Evolutionary conservation across 2,329 filamentous ascomycete species (phyloP), one percentile per base, ranked within the genome.

Genomic region (Aspergillus sp.): DNA sequence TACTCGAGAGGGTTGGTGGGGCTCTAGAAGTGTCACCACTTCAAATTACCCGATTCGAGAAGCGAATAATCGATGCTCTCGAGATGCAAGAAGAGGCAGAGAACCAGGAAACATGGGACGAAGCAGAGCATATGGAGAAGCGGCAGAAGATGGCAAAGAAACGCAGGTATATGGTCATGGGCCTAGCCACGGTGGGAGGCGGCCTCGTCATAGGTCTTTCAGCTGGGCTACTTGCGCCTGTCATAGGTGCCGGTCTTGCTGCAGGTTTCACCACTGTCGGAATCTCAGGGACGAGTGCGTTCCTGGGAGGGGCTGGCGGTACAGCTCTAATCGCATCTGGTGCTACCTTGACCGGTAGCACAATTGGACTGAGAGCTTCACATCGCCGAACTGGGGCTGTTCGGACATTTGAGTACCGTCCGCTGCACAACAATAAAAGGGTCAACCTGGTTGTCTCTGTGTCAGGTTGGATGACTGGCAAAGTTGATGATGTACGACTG

Each of bases 391-490:
- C 87, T 1, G 91, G 93, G 9, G 83, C 90, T 1, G 94, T 98
- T 48, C 89, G 84, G 68, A 98, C 93, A 0, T 98, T 97, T 61
- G 93, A 98, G 68, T 98, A 97, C 64, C 81, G 91, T 40, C 93
- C 93, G 5, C 73, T 98, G 41, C 90, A 97, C 73, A 98, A 98
- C 72, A 97, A 97, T 69, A 98, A 98, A 70, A 79, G 90, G 48
- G 87, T 96, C 35, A 97, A 98, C 58, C 77, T 98, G 29, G 93
- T 98, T 53, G 82, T 98, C 35, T 97, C 93, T 0, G 81, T 98
- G 29, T 89, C 91, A 0, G 93, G 93, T 3, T 98, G 93, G 93
- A 94, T 98, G 86, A 96, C 88, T 36, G 93, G 94, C 59, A 97
- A 94, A 63, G 83, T 94, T 45, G 93, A 98, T 69, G 93, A 98